Evolutionary conservation across 1,284 basidiomycete species (phyloP), one percentile per base, ranked within the genome.

Genomic region (Pseudozyma sp.): DNA sequence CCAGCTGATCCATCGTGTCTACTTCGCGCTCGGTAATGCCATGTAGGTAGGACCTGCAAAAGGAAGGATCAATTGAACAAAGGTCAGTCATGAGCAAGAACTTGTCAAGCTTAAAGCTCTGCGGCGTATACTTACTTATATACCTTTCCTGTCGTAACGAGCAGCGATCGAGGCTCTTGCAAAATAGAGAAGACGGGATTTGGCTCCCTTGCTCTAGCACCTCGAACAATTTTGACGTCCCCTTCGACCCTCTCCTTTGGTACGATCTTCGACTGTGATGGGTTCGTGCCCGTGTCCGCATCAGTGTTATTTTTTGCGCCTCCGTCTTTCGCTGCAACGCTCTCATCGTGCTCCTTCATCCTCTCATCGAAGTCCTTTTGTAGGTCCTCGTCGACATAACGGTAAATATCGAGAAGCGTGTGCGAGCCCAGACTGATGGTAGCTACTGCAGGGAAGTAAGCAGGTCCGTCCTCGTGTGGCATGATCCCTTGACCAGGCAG

Each of bases 391-490:
- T 69, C 68, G 0, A 86, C 79, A 71, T 93, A 95, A 63, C 88
- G 89, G 84, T 93, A 93, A 82, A 96, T 91, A 85, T 96, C 90
- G 78, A 97, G 92, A 49, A 94, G 87, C 0, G 92, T 88, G 85
- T 94, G 92, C 0, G 92, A 92, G 35, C 92, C 92, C 57, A 97
- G 87, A 12, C 94, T 95, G 60, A 97, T 87, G 11, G 95, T 97
- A 0, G 93, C 92, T 0, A 97, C 95, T 7, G 92, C 90, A 0
- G 94, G 92, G 78, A 91, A 88, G 86, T 97, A 97, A 4, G 92
- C 90, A 0, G 92, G 91, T 0, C 95, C 95, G 83, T 97, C 95
- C 86, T 97, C 91, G 80, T 97, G 95, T 0, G 94, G 93, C 70
- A 83, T 74, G 67, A 98, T 98, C 19, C 95, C 95, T 86, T 97